Evolutionary conservation across 2,329 filamentous ascomycete genomes (phyloP), one percentile per base, ranked within the genome.

Genomic region (Mycosphaerella sp.): DNA sequence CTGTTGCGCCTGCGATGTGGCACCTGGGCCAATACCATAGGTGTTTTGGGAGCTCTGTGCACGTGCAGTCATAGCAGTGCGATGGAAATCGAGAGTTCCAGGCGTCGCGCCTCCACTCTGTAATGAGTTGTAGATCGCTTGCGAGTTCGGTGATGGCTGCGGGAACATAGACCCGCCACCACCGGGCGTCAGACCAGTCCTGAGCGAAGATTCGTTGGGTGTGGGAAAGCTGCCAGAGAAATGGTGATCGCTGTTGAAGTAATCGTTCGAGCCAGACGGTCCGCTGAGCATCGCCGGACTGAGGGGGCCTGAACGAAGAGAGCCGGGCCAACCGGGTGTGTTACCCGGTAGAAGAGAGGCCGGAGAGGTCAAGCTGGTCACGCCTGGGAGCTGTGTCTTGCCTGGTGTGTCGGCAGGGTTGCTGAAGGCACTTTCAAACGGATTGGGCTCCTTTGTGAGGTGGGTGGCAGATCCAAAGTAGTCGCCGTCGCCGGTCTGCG

Each of bases 81-180:
- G 86, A 65, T 97, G 92, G 66, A 98, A 98, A 66, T 98, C 93
- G 47, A 95, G 76, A 0, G 92, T 95, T 58, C 86, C 85, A 7
- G 93, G 93, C 1, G 93, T 98, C 3, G 89, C 87, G 53, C 86
- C 87, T 60, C 88, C 88, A 67, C 82, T 87, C 60, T 88, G 84
- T 38, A 93, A 75, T 62, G 87, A 85, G 57, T 86, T 85, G 72
- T 91, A 89, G 6, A 96, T 74, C 48, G 87, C 86, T 74, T 90
- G 86, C 0, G 89, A 88, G 69, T 88, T 95, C 4, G 89, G 91
- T 69, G 87, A 95, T 2, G 89, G 86, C 51, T 86, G 88, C 53
- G 92, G 90, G 76, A 97, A 97, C 89, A 97, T 97, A 64, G 91
- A 95, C 64, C 91, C 92, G 69, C 91, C 90, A 62, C 92, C 92